These are phyloP conservation scores for Kwoniella sp. DNA, from an alignment of 768 basidiomycete species.

Conservation along the genomic window DNA sequence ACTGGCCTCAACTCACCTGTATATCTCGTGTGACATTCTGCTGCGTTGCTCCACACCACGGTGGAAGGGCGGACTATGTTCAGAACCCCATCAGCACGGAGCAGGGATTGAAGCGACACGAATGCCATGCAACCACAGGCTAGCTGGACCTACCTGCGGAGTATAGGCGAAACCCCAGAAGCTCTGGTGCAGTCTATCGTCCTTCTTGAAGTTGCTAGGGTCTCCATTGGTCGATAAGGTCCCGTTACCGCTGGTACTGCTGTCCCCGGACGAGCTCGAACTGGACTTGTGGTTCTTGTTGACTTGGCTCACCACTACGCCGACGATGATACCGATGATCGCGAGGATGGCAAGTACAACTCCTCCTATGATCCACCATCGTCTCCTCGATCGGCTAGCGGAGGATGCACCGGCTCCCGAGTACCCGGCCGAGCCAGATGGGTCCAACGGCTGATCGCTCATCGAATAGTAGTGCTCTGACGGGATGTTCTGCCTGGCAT, in stretches of 20 bases:
- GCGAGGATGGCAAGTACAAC: slow-evolving; percentile 58
- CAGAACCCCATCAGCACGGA: neutral
- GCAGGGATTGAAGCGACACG: neutral
- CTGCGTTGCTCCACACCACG: slow-evolving; percentile 40
- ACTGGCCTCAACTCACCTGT: slow-evolving; percentile 25
- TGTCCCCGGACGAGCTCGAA: slow-evolving; percentile 13
- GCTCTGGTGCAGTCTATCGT: slow-evolving; percentile 63
- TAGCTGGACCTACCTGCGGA: slow-evolving; percentile 52
- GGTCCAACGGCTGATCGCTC: slow-evolving; percentile 9
- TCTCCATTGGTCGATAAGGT: slow-evolving; percentile 58
- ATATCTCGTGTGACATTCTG: slow-evolving; percentile 47
- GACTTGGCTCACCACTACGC: slow-evolving; percentile 62
- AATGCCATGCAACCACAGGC: neutral
- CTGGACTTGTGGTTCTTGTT: slow-evolving; percentile 43
- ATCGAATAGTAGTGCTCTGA: slow-evolving; percentile 31
- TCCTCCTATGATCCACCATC: slow-evolving; percentile 51
- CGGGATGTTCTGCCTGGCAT: slow-evolving; percentile 32
- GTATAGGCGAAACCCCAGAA: slow-evolving; percentile 89
- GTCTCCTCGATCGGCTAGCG: slow-evolving; percentile 17
- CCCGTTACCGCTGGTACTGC: slow-evolving; percentile 24
- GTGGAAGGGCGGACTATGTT: slow-evolving; percentile 22
- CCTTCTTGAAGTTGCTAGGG: slow-evolving; percentile 71
- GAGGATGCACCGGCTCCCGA: neutral
- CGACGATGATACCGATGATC: slow-evolving; percentile 56
- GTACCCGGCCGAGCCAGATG: neutral